Evolutionary conservation across 2,329 filamentous ascomycete genomes (phyloP).

Genomic region (Paraphaeosphaeria minitans): DNA sequence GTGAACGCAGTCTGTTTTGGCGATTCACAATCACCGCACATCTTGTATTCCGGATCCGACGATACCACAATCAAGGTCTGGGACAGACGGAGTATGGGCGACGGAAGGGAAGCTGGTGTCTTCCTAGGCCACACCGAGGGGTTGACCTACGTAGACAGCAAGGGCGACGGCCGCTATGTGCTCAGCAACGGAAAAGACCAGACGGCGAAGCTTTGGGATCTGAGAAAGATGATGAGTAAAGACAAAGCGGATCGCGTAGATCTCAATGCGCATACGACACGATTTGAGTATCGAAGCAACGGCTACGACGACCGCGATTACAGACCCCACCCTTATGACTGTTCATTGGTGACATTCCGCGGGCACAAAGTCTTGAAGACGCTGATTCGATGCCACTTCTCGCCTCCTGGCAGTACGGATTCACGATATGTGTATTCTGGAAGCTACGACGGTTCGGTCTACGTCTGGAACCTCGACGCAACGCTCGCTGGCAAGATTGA

Average conservation of each 20-base stretch:
- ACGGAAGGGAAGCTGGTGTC: slow-evolving; percentile 66
- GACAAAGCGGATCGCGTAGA: slow-evolving; percentile 64
- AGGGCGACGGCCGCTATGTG: slow-evolving; percentile 87
- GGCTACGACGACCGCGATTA: slow-evolving; percentile 69
- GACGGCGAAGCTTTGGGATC: slow-evolving; percentile 95
- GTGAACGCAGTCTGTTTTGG: slow-evolving; percentile 98
- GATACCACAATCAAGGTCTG: slow-evolving; percentile 94
- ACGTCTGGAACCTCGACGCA: slow-evolving; percentile 92
- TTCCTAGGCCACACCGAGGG: slow-evolving; percentile 70
- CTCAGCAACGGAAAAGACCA: slow-evolving; percentile 96
- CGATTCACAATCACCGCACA: slow-evolving; percentile 85
- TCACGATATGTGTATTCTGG: slow-evolving; percentile 93
- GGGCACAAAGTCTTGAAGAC: slow-evolving; percentile 89
- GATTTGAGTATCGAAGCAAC: slow-evolving; percentile 77
- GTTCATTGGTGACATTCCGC: slow-evolving; percentile 89
- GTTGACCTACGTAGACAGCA: slow-evolving; percentile 73
- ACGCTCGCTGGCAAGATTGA: slow-evolving; percentile 79
- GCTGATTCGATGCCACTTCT: slow-evolving; percentile 94
- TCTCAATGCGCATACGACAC: slow-evolving; percentile 61
- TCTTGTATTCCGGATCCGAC: slow-evolving; percentile 94
- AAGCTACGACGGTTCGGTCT: slow-evolving; percentile 85
- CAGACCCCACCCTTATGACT: slow-evolving; percentile 80
- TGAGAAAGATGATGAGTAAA: slow-evolving; percentile 84
- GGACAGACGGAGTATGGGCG: slow-evolving; percentile 76
- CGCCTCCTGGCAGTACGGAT: slow-evolving; percentile 81